A percentile compares a stretch with the other conserved stretches of the same genome.
Evolutionary conservation across 2,329 filamentous ascomycete species (phyloP).

Genomic region (Neophaeococcomyces mojaviensis): DNA sequence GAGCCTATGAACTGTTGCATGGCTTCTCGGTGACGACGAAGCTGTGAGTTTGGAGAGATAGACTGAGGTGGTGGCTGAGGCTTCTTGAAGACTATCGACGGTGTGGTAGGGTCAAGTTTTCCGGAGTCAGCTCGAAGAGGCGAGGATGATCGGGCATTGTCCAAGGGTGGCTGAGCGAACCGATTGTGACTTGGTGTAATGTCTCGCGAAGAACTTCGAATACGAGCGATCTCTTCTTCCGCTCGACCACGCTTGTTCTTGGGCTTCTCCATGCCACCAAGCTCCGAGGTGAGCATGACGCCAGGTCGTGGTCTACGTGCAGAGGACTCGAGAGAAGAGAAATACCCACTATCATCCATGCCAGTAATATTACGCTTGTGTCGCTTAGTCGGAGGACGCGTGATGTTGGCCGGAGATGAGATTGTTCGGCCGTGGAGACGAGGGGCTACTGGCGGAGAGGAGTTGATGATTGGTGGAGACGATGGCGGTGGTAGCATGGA

Average conservation of each 20-base stretch:
- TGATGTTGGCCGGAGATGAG: slow-evolving; percentile 57
- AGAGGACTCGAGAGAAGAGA: slow-evolving; percentile 91
- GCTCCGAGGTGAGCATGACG: slow-evolving; percentile 65
- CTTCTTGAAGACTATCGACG: slow-evolving; percentile 61
- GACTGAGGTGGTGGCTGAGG: slow-evolving; percentile 62
- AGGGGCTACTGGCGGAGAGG: slow-evolving; percentile 75
- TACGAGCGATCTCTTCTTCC: slow-evolving; percentile 89
- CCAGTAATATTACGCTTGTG: slow-evolving; percentile 70
- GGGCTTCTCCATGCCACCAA: slow-evolving; percentile 60
- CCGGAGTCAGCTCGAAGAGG: slow-evolving; percentile 15
- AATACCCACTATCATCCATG: slow-evolving; percentile 92
- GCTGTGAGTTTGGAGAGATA: slow-evolving; percentile 85
- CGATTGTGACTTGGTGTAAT: slow-evolving; percentile 60
- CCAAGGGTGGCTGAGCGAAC: slow-evolving; percentile 36
- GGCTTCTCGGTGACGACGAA: slow-evolving; percentile 77
- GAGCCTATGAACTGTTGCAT: slow-evolving; percentile 77
- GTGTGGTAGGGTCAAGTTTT: slow-evolving; percentile 16
- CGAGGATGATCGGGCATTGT: slow-evolving; percentile 18
- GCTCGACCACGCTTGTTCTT: slow-evolving; percentile 81
- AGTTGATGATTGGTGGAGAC: slow-evolving; percentile 59
- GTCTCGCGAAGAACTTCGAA: slow-evolving; percentile 86
- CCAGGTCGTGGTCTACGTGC: slow-evolving; percentile 63
- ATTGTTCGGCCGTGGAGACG: slow-evolving; percentile 52
- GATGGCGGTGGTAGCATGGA: slow-evolving; percentile 35
- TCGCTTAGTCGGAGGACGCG: slow-evolving; percentile 51